Evolutionary conservation across 169 alveolate genomes (phyloP).

Genomic region (Cryptosporidium parvum): DNA sequence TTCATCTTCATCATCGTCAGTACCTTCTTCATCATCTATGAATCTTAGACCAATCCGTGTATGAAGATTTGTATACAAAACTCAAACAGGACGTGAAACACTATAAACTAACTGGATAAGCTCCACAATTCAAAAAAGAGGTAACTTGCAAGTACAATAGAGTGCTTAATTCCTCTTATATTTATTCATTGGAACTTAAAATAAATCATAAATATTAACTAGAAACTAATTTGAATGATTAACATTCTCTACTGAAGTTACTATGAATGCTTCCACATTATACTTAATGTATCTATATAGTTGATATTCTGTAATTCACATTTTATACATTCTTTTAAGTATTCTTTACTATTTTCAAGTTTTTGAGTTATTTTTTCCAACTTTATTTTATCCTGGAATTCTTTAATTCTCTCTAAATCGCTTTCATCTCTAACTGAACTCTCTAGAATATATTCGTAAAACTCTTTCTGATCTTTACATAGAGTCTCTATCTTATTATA

Average conservation of each 20-base stretch:
- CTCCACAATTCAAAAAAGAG: not conserved
- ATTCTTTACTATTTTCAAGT: slow-evolving; percentile 26
- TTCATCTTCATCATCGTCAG: not conserved
- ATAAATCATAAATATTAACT: not conserved
- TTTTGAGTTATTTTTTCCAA: slow-evolving; percentile 27
- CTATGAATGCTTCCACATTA: slow-evolving; percentile 30
- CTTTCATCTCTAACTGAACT: not conserved
- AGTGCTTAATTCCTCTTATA: not conserved
- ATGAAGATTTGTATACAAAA: not conserved
- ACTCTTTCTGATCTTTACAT: not conserved
- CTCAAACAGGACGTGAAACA: not conserved
- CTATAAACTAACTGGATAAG: not conserved
- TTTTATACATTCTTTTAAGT: slow-evolving; percentile 33
- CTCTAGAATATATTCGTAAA: not conserved
- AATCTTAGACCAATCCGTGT: slow-evolving; percentile 42
- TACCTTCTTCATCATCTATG: slow-evolving; percentile 23
- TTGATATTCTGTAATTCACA: slow-evolving; percentile 7
- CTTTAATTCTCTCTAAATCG: not conserved
- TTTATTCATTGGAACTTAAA: not conserved
- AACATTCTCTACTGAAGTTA: not conserved
- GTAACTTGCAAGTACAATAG: not conserved
- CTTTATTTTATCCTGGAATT: not conserved
- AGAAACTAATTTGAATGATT: not conserved
- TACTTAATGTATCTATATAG: slow-evolving; percentile 36
- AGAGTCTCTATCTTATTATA: not conserved